phyloP scores from a whole-genome alignment of 352 stramenopile genomes.

The Globisporangium cystogenes region DNA sequence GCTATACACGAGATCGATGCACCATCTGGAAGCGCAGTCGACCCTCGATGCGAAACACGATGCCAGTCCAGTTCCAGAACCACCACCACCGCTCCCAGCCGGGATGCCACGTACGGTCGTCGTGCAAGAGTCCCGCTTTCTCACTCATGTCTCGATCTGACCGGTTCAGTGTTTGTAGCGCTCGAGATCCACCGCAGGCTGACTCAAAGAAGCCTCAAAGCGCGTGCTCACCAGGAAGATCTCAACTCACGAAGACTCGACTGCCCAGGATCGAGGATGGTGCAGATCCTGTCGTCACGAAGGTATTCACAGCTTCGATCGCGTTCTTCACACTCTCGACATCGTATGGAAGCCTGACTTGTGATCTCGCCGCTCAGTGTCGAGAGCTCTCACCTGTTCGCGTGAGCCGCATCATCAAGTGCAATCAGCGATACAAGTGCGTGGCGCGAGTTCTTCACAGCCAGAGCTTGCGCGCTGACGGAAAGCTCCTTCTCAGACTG shows the following conservation, averaged over 20 bases:
- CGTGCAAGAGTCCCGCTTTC: background rate
- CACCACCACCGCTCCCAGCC: background rate
- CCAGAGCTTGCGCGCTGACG: background rate
- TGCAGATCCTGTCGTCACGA: background rate
- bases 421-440: conserved; percentile 9
- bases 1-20: background rate
- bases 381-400: conserved; percentile 4
- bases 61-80: background rate
- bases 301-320: background rate
- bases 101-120: background rate
- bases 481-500: conserved; percentile 12
- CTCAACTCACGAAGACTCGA: background rate
- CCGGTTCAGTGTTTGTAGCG: background rate
- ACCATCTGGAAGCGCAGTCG: background rate
- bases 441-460: background rate
- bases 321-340: no score
- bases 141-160: background rate
- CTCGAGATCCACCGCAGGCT: background rate
- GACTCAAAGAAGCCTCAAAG: background rate
- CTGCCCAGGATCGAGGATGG: background rate
- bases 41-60: background rate
- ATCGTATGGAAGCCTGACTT: background rate
- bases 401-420: background rate
- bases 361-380: background rate
- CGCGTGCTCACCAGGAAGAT: background rate